These are phyloP conservation scores for Sporothrix pallida DNA, from an alignment of 2,329 filamentous ascomycete genomes.

Conservation along the genomic window DNA sequence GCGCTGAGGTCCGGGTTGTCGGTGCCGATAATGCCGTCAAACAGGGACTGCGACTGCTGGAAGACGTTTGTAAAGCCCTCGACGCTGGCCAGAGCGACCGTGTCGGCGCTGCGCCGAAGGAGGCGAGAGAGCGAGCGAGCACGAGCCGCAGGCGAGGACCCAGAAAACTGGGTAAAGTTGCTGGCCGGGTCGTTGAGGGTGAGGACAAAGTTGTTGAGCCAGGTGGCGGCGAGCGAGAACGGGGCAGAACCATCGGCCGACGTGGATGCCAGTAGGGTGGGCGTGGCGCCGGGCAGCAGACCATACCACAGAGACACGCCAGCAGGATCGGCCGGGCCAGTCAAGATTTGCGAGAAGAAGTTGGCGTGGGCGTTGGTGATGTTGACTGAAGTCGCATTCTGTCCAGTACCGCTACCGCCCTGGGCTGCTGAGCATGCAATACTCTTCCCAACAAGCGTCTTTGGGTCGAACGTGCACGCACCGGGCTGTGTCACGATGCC, in stretches of 20 bases:
- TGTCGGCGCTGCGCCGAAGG: not conserved
- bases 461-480: not conserved
- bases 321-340: not conserved
- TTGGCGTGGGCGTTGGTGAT: not conserved
- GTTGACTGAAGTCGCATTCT: not conserved
- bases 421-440: not conserved
- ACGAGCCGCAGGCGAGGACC: not conserved
- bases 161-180: not conserved
- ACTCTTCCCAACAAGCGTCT: not conserved
- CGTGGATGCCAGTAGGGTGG: not conserved
- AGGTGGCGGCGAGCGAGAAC: slow-evolving; percentile 4
- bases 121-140: too few species aligned
- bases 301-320: not conserved
- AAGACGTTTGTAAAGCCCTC: slow-evolving; percentile 5
- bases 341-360: slow-evolving; percentile 1
- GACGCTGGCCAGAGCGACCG: not conserved
- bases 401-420: not conserved
- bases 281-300: not conserved
- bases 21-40: slow-evolving; percentile 36
- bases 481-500: slow-evolving; percentile 3
- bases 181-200: not conserved
- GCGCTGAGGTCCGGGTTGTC: slow-evolving; percentile 51
- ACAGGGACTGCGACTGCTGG: slow-evolving; percentile 33
- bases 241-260: not conserved
- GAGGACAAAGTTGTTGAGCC: slow-evolving; percentile 21